Conservation (phyloP, 495 filamentous ascomycete genomes). For the Xylaria cubensis region DNA sequence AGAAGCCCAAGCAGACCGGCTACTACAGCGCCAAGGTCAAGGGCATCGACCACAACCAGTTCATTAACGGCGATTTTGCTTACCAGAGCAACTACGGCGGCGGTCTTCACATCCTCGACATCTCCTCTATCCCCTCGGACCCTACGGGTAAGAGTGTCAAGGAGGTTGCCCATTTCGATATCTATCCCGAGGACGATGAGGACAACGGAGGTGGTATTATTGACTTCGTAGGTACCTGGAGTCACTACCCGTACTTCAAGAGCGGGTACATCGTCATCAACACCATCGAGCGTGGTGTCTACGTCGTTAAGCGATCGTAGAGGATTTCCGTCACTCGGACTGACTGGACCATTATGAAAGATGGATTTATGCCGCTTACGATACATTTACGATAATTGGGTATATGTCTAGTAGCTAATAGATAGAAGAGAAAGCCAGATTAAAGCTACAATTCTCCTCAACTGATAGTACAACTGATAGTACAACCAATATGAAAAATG, state of each 20-base stretch:
- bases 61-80: slow-evolving; percentile 57
- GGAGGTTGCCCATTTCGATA: slow-evolving; percentile 65
- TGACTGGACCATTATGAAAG: not conserved
- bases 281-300: slow-evolving; percentile 65
- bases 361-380: slow-evolving; percentile 10
- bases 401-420: slow-evolving; percentile 20
- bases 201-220: slow-evolving; percentile 51
- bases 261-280: slow-evolving; percentile 64
- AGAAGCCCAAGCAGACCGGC: slow-evolving; percentile 60
- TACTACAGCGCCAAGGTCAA: slow-evolving; percentile 55
- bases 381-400: slow-evolving; percentile 21
- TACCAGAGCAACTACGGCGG: slow-evolving; percentile 68
- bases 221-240: slow-evolving; percentile 66
- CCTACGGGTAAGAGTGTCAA: slow-evolving; percentile 58
- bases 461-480: not conserved
- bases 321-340: not conserved
- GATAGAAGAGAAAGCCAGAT: slow-evolving; percentile 10
- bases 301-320: slow-evolving; percentile 52
- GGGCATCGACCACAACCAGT: slow-evolving; percentile 69
- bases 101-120: slow-evolving; percentile 63
- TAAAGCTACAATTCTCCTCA: not conserved
- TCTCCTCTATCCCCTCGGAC: slow-evolving; percentile 58
- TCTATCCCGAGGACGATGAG: slow-evolving; percentile 66
- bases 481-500: not conserved
- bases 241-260: slow-evolving; percentile 63